Base-by-base conservation (phyloP, 2,329 filamentous ascomycete species). In the Penicillium sp. region DNA sequence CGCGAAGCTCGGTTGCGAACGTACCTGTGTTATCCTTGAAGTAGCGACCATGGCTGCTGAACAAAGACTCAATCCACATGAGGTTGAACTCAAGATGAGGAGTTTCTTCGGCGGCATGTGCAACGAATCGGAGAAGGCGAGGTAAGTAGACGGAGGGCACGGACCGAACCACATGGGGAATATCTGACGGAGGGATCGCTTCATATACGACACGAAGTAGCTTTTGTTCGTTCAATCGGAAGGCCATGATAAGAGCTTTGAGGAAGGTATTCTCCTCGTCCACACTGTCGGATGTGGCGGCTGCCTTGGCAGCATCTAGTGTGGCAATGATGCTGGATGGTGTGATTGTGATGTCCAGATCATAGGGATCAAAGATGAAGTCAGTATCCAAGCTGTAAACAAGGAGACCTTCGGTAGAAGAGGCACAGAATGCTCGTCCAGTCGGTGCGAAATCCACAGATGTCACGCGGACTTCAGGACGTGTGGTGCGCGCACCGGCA, bases 41-140 rank as follows among this genome's bases (percentile, higher is more conserved):
- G 81, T 89, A 93, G 23, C 88, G 82, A 34, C 94, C 94, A 72
- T 97, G 93, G 66, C 86, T 87, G 67, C 89, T 88, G 57, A 97
- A 80, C 10, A 87, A 64, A 1, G 90, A 86, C 73, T 94, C 90
- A 68, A 97, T 89, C 94, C 94, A 99, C 9, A 93, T 78, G 44
- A 99, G 79, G 68, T 94, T 96, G 76, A 97, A 95, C 76, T 99
- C 94, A 5, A 99, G 83, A 78, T 97, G 93, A 2, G 92, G 93
- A 2, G 89, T 92, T 70, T 93, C 87, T 67, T 97, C 93, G 1
- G 91, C 90, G 68, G 96, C 90, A 10, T 88, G 83, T 2, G 92
- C 92, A 7, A 97, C 89, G 64, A 96, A 96, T 45, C 91, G 88
- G 49, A 99, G 81, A 13, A 97, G 79, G 3, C 91, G 86, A 29